These are phyloP conservation scores for Coprinellus micaceus DNA, from an alignment of 768 basidiomycete genomes.

Conservation along the genomic window DNA sequence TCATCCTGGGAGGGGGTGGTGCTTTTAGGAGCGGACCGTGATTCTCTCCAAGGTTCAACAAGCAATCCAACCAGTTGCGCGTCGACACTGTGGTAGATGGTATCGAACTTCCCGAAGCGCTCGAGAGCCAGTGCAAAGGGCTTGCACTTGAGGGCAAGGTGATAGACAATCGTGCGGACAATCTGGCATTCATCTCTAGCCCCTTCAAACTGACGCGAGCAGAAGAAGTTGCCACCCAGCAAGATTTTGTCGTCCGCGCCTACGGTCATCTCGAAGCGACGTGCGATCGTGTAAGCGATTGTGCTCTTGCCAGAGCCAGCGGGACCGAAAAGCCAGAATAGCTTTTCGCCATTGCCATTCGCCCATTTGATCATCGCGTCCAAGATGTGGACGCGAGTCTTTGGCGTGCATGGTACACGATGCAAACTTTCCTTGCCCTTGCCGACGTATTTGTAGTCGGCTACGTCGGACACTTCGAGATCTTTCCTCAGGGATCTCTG, in stretches of 20 bases:
- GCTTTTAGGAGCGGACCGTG: background rate
- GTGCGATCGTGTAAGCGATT: background rate
- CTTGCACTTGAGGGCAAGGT: background rate
- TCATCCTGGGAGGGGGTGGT: background rate
- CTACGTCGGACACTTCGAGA: slow-evolving; percentile 13
- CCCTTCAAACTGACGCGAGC: background rate
- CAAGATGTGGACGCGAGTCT: slow-evolving; percentile 23
- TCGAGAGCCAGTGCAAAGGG: background rate
- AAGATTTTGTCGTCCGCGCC: background rate
- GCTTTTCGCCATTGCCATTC: slow-evolving; percentile 13
- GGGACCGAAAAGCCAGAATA: slow-evolving; percentile 19
- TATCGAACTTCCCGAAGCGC: background rate
- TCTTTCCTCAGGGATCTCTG: slow-evolving; percentile 7
- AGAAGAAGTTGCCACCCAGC: slow-evolving; percentile 8
- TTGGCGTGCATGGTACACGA: slow-evolving; percentile 21
- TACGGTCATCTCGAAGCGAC: background rate
- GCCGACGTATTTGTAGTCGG: slow-evolving; percentile 12
- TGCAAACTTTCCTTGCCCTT: slow-evolving; percentile 7
- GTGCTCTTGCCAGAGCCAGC: slow-evolving; percentile 14
- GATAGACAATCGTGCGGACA: slow-evolving; percentile 3
- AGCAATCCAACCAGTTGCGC: background rate
- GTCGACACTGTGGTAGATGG: background rate
- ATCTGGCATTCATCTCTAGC: background rate
- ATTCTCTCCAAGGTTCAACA: background rate
- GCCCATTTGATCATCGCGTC: slow-evolving; percentile 21